These are phyloP conservation scores for Arachnomyces sp. DNA, from an alignment of 2,329 filamentous ascomycete species.

Conservation along the genomic window DNA sequence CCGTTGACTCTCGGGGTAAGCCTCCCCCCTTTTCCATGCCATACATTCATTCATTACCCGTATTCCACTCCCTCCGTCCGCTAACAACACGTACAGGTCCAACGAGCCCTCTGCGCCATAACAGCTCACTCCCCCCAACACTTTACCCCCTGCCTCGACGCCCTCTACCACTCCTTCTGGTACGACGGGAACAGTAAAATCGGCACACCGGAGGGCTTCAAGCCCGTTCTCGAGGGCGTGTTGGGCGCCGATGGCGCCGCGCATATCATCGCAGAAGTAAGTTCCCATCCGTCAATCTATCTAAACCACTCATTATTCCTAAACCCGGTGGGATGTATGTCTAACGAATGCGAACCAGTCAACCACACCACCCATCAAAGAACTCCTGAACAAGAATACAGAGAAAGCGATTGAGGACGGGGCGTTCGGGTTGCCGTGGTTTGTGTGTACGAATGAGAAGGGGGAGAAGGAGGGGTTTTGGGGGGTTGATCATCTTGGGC, in stretches of 20 bases:
- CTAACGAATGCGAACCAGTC: slow-evolving; percentile 13
- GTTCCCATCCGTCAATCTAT: slow-evolving; percentile 6
- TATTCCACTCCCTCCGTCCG: slow-evolving; percentile 3
- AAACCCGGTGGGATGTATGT: too few species aligned
- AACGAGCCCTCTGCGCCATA: slow-evolving; percentile 46
- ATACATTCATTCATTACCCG: slow-evolving; percentile 3
- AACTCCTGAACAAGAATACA: slow-evolving; percentile 41
- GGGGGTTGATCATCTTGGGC: slow-evolving; percentile 53
- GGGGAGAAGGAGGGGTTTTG: slow-evolving; percentile 50
- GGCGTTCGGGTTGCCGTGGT: slow-evolving; percentile 55
- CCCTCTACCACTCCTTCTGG: slow-evolving; percentile 47
- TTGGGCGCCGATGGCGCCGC: slow-evolving; percentile 39
- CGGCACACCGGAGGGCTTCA: slow-evolving; percentile 37
- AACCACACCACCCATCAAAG: slow-evolving; percentile 37
- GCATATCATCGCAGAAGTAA: slow-evolving; percentile 35
- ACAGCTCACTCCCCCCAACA: slow-evolving; percentile 33
- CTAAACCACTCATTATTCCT: too few species aligned
- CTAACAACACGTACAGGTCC: slow-evolving; percentile 21
- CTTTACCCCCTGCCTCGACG: slow-evolving; percentile 34
- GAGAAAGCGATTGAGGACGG: slow-evolving; percentile 44
- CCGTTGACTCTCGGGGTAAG: slow-evolving; percentile 39
- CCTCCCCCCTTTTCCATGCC: not conserved
- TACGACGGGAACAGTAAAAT: slow-evolving; percentile 39
- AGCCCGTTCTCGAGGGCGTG: slow-evolving; percentile 35
- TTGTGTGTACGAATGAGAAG: slow-evolving; percentile 46